Conservation (phyloP, 192 early-diverging fungal genomes). For the Mortierella claussenii region DNA sequence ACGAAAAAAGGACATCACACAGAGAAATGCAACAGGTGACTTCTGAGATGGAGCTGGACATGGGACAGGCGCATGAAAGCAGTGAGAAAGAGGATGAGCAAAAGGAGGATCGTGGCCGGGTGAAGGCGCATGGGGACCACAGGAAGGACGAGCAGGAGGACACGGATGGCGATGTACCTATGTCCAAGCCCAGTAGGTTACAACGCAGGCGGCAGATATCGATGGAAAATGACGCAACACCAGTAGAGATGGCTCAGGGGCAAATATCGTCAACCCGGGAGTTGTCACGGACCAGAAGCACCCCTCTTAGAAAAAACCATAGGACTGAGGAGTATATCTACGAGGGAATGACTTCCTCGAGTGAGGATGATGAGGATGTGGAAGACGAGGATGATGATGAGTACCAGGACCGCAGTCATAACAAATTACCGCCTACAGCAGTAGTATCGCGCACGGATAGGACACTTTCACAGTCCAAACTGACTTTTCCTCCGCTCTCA, state of each 20-base stretch:
- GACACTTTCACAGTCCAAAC: neutral
- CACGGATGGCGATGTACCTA: constrained; percentile 5
- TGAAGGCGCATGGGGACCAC: neutral
- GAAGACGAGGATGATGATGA: neutral
- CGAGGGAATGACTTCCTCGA: neutral
- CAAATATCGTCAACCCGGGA: too few relatives aligned
- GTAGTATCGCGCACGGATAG: neutral
- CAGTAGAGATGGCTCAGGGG: neutral
- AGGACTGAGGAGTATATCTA: neutral
- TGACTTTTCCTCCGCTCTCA: neutral
- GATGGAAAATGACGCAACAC: neutral
- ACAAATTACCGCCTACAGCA: neutral
- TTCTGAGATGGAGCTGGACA: neutral
- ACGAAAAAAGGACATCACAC: neutral
- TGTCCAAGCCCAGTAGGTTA: neutral
- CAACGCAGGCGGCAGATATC: constrained; percentile 1
- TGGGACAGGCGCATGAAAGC: neutral
- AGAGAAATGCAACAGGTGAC: neutral
- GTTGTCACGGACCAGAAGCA: neutral
- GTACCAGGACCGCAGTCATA: neutral
- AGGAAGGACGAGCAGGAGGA: neutral
- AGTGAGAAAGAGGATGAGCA: neutral
- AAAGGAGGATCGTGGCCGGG: neutral
- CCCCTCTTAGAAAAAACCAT: neutral
- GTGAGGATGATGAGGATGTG: neutral